Evolutionary conservation across 2,329 filamentous ascomycete species (phyloP), one percentile per base, ranked within the genome.

Genomic region (Blumeriella jaapii): DNA sequence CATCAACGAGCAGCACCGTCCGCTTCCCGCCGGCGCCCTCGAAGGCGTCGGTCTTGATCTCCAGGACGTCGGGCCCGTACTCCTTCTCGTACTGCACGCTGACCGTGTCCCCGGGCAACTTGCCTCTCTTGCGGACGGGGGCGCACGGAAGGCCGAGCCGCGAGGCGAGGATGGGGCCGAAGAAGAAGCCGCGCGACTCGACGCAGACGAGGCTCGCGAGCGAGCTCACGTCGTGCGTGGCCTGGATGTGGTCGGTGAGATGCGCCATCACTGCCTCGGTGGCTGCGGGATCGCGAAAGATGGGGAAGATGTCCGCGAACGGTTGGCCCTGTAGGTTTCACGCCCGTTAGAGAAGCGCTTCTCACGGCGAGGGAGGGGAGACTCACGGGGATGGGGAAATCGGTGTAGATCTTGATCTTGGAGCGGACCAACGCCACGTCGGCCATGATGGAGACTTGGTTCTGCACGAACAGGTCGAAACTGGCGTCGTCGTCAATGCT

Each of bases 141-240:
- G 93, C 85, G 57, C 95, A 95, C 44, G 74, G 74, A 19, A 85
- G 80, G 47, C 78, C 78, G 40, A 95, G 68, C 42, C 76, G 71
- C 59, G 93, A 66, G 28, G 89, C 89, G 46, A 96, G 68, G 39
- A 78, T 76, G 23, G 89, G 89, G 8, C 86, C 89, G 56, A 96
- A 93, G 51, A 96, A 71, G 63, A 95, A 96, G 44, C 89, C 89
- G 39, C 89, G 76, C 49, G 86, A 86, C 54, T 96, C 89, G 31
- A 96, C 73, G 41, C 86, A 89, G 40, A 95, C 80, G 47, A 96
- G 74, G 11, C 34, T 36, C 5, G 36, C 34, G 10, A 48, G 38
- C 12, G 41, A 23, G 17, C 18, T 29, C 3, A 42, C 26, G 13
- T 38, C 34, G 22, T 48, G 46, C 3, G 34, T 46, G 5, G 35